Base-by-base conservation (phyloP, 495 filamentous ascomycete species). In the Penicillium odoratum region DNA sequence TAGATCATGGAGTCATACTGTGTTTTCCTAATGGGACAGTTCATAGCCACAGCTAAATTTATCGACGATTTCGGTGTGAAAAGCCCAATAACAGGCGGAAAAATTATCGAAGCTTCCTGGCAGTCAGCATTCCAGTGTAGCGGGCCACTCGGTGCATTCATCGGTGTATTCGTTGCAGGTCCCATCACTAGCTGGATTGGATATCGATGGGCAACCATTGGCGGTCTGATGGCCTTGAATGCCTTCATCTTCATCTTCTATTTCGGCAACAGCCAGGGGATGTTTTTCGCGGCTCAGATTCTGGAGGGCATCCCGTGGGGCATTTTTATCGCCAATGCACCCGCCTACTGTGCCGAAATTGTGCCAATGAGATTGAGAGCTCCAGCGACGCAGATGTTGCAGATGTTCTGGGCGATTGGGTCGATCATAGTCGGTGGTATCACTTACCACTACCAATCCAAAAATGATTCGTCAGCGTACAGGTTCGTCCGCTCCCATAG, bases 231-330 rank as follows among this genome's bases (percentile, higher is more conserved):
- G 25, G 5, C 29, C 16, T 47, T 47, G 7, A 49, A 78, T 18
- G 83, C 75, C 13, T 89, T 89, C 72, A 88, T 83, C 13, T 77
- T 85, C 26, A 85, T 92, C 65, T 87, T 88, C 69, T 92, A 91
- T 75, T 89, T 86, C 10, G 88, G 87, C 2, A 81, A 84, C 40
- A 86, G 77, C 51, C 62, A 72, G 15, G 67, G 66, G 0, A 67
- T 79, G 55, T 69, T 80, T 48, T 72, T 78, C 59, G 74, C 69
- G 25, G 64, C 69, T 52, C 77, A 80, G 71, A 60, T 78, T 36
- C 69, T 80, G 38, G 73, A 78, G 61, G 78, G 55, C 57, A 86
- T 92, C 58, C 85, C 86, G 36, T 91, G 87, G 86, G 89, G 89
- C 58, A 82, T 92, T 38, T 91, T 90, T 73, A 28, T 87, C 82